phyloP scores from a whole-genome alignment of 768 basidiomycete genomes.

The Russula dissimulans region DNA sequence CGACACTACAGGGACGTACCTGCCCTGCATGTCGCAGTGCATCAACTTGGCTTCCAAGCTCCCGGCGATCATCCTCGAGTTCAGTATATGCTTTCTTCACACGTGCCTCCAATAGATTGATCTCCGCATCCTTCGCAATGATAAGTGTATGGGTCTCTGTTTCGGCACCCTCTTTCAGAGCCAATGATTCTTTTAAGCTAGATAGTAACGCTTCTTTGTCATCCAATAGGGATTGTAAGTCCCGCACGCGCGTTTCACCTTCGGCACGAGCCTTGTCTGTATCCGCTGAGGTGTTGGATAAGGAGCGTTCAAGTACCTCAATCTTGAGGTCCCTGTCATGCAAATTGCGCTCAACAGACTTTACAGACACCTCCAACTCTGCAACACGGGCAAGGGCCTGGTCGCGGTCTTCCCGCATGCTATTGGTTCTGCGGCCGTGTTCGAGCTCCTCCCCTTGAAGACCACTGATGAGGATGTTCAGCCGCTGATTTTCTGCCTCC shows the following conservation, averaged over 20 bases:
- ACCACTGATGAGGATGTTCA: slow-evolving; percentile 25
- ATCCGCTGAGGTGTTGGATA: slow-evolving; percentile 30
- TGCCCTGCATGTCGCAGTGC: slow-evolving; percentile 84
- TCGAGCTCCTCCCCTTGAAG: slow-evolving; percentile 17
- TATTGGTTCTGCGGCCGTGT: slow-evolving; percentile 16
- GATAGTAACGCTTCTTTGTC: slow-evolving; percentile 36
- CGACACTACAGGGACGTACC: slow-evolving; percentile 34
- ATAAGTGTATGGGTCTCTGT: slow-evolving; percentile 43
- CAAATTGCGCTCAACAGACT: slow-evolving; percentile 34
- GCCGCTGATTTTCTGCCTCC: slow-evolving; percentile 60
- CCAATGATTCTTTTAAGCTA: slow-evolving; percentile 44
- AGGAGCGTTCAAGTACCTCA: slow-evolving; percentile 39
- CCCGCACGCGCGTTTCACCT: slow-evolving; percentile 33
- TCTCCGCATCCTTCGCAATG: slow-evolving; percentile 50
- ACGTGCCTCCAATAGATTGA: slow-evolving; percentile 43
- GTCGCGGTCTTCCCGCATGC: slow-evolving; percentile 38
- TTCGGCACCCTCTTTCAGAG: slow-evolving; percentile 41
- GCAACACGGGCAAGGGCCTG: slow-evolving; percentile 31
- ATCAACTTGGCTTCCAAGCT: slow-evolving; percentile 67
- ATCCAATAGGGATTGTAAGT: slow-evolving; percentile 37
- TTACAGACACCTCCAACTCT: slow-evolving; percentile 37
- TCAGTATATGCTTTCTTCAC: slow-evolving; percentile 38
- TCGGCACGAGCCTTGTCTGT: slow-evolving; percentile 42
- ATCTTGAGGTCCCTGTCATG: slow-evolving; percentile 38
- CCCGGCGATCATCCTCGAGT: slow-evolving; percentile 49